Percentiles rank a stretch among this genome's conserved stretches.
phyloP scores from a whole-genome alignment of 805 yeast genomes.

The Barnettozyma salicaria region DNA sequence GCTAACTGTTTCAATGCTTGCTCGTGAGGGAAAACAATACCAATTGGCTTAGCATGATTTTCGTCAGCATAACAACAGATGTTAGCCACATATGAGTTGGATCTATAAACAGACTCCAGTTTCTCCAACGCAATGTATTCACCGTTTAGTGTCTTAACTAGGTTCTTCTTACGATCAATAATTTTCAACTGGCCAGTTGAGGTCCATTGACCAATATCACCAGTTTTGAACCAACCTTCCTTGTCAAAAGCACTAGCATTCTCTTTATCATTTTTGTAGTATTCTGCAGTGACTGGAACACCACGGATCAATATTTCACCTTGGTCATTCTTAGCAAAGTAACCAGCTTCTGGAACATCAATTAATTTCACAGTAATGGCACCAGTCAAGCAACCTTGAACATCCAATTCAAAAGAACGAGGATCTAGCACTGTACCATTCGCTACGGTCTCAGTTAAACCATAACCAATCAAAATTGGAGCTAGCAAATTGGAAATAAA shows the following conservation, averaged over 20 bases:
- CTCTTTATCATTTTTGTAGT: slow-evolving; percentile 79
- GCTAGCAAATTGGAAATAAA: slow-evolving; percentile 72
- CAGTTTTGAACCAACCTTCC: slow-evolving; percentile 92
- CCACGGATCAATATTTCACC: slow-evolving; percentile 89
- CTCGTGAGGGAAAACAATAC: slow-evolving; percentile 81
- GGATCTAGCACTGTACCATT: slow-evolving; percentile 70
- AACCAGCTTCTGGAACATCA: slow-evolving; percentile 89
- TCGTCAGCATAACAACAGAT: slow-evolving; percentile 92
- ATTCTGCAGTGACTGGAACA: slow-evolving; percentile 63
- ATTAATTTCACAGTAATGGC: slow-evolving; percentile 82
- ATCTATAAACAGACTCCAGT: slow-evolving; percentile 84
- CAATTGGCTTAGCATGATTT: slow-evolving; percentile 83
- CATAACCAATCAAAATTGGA: slow-evolving; percentile 91
- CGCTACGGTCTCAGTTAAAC: slow-evolving; percentile 94
- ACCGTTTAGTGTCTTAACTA: slow-evolving; percentile 94
- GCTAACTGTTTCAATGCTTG: slow-evolving; percentile 55
- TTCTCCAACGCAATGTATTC: slow-evolving; percentile 97
- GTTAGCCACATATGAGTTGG: slow-evolving; percentile 69
- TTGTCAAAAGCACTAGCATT: slow-evolving; percentile 64
- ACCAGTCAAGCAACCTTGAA: slow-evolving; percentile 79
- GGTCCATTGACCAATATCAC: slow-evolving; percentile 96
- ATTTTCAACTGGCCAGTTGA: slow-evolving; percentile 69
- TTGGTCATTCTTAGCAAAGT: slow-evolving; percentile 81
- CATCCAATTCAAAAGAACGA: slow-evolving; percentile 58
- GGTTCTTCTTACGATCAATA: slow-evolving; percentile 92